phyloP scores from a whole-genome alignment of 2,329 filamentous ascomycete genomes.

The Hypoxylon sp. region DNA sequence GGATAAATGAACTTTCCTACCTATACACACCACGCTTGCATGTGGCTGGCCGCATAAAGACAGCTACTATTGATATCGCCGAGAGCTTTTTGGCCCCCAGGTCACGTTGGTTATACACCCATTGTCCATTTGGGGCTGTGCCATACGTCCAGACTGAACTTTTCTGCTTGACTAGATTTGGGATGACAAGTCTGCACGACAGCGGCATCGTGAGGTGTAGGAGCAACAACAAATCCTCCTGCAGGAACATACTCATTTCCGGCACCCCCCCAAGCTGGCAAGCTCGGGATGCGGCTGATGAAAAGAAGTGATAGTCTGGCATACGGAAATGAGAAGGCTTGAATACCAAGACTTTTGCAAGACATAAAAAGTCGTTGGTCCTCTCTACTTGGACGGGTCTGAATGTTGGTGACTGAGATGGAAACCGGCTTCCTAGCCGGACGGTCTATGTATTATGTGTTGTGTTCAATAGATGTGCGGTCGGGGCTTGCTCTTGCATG shows the following conservation, averaged over 20 bases:
- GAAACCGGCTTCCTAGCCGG: neutral
- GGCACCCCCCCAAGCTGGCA: neutral
- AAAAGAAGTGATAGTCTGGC: constrained; percentile 8
- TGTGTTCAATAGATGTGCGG: constrained; percentile 20
- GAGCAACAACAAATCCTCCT: constrained; percentile 8
- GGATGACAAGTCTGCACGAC: too few relatives aligned
- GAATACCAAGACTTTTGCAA: neutral
- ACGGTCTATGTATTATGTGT: neutral
- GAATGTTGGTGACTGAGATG: neutral
- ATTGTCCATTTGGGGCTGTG: too few relatives aligned
- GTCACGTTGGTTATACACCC: too few relatives aligned
- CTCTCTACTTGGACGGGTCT: too few relatives aligned
- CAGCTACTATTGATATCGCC: too few relatives aligned
- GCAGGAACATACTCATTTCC: constrained; percentile 21
- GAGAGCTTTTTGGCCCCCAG: too few relatives aligned
- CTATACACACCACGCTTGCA: too few relatives aligned
- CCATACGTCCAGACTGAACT: too few relatives aligned
- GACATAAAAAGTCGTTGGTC: too few relatives aligned
- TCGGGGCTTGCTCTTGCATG: constrained; percentile 17
- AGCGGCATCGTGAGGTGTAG: constrained; percentile 1
- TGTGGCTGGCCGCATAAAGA: too few relatives aligned
- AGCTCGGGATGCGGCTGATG: constrained; percentile 11
- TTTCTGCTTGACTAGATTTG: too few relatives aligned
- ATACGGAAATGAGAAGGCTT: constrained; percentile 2
- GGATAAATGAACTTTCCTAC: too few relatives aligned